Evolutionary conservation across 78 protist species (phyloP).

Genomic region (Chrysochromulina parva): DNA sequence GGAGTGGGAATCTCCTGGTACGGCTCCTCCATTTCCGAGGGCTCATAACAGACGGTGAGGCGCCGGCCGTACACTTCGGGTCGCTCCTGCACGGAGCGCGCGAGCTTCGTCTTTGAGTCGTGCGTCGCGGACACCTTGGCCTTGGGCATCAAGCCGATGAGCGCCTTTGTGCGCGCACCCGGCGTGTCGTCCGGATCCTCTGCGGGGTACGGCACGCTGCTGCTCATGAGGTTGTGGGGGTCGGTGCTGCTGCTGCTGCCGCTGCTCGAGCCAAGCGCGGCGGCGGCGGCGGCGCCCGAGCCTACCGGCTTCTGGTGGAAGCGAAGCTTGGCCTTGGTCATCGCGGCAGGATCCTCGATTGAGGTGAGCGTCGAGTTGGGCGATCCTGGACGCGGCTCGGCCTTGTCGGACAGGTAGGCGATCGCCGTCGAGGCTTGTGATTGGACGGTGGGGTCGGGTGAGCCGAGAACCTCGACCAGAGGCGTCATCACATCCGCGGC

Average conservation of each 20-base stretch:
- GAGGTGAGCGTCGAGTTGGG: not conserved
- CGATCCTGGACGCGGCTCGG: not conserved
- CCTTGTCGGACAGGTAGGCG: not conserved
- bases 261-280: not conserved
- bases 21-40: no score
- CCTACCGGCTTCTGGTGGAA: not conserved
- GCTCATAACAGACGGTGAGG: no score
- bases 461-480: not conserved
- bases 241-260: not conserved
- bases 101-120: not conserved
- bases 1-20: no score
- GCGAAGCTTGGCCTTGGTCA: not conserved
- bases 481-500: not conserved
- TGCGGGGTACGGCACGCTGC: not conserved
- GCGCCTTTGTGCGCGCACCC: not conserved
- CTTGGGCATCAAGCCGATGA: not conserved
- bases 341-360: not conserved
- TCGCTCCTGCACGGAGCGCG: not conserved
- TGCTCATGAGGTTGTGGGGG: not conserved
- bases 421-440: not conserved
- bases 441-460: not conserved
- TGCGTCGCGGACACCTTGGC: not conserved
- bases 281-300: not conserved
- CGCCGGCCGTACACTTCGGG: not conserved
- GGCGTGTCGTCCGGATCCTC: not conserved